Base-by-base conservation (phyloP, 192 early-diverging fungal species). In the Dissophora ornata region DNA sequence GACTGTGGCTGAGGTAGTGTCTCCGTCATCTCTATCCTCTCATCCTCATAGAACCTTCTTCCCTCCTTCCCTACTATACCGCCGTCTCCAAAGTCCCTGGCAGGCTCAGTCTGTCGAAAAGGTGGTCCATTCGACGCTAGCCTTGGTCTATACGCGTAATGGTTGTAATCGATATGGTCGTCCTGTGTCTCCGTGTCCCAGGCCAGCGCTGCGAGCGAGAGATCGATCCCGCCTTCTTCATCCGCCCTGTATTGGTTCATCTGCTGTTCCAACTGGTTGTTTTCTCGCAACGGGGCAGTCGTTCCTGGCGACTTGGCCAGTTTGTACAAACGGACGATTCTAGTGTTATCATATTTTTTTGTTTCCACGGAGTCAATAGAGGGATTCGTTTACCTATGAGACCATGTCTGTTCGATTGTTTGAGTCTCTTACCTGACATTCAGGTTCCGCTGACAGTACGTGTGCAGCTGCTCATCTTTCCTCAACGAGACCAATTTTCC, bases 131-230 rank as follows among this genome's bases (percentile, higher is more conserved):
- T 44, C 0, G 71, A 67, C 9, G 46, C 33, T 16, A 64, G 73
- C 16, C 73, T 40, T 10, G 73, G 64, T 57, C 64, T 41, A 42
- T 77, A 77, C 0, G 73, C 73, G 30, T 77, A 77, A 30, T 77
- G 73, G 47, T 57, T 67, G 33, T 57, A 77, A 22, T 77, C 73
- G 36, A 77, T 46, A 57, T 49, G 33, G 16, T 77, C 73, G 13
- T 77, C 73, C 65, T 62, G 64, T 0, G 73, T 77, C 8, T 77
- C 73, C 0, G 73, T 77, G 26, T 77, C 73, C 73, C 73, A 77
- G 10, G 73, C 73, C 29, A 77, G 21, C 33, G 63, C 30, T 15
- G 62, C 62, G 6, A 65, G 38, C 0, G 64, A 57, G 1, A 77
- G 58, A 44, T 77, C 73, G 15, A 77, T 77, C 19, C 73, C 73